Percentiles rank a stretch among this genome's conserved stretches.
Conservation (phyloP, 805 yeast species). For the Myxozyma neglecta region DNA sequence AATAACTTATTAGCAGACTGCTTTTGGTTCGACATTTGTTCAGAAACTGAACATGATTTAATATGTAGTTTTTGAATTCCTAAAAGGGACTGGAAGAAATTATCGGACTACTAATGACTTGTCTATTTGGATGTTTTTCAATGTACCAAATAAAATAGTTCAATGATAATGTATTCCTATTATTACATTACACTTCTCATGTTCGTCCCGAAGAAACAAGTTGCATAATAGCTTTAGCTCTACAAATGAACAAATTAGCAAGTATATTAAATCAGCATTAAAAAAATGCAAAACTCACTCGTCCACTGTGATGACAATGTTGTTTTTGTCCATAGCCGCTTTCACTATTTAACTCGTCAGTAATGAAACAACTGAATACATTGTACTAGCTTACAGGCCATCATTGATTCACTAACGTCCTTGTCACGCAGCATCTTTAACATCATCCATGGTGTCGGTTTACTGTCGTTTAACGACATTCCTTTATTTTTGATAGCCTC, state of each 20-base stretch:
- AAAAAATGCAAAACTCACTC: conserved; percentile 9
- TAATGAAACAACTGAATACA: neutral
- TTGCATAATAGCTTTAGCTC: conserved; percentile 8
- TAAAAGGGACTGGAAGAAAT: too few species aligned
- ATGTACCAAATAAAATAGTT: neutral
- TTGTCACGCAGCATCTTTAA: conserved; percentile 16
- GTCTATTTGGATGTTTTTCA: neutral
- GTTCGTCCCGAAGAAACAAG: conserved; percentile 3
- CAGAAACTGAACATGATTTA: too few species aligned
- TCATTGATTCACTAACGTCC: conserved; percentile 22
- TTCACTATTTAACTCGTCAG: neutral
- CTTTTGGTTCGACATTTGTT: too few species aligned
- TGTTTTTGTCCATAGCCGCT: conserved; percentile 19
- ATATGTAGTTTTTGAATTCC: too few species aligned
- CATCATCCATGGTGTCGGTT: conserved; percentile 13
- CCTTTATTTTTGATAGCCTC: conserved; percentile 11
- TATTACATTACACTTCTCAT: neutral
- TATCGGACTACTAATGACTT: neutral
- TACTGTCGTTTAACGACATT: neutral
- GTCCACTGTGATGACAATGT: conserved; percentile 13
- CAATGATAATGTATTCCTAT: too few species aligned
- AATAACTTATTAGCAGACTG: too few species aligned
- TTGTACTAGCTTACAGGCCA: conserved; percentile 2
- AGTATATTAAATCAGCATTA: neutral
- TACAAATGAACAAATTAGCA: neutral